Base-by-base conservation (phyloP, 371 early-diverging fungal species). In the Phascolomyces articulosus region DNA sequence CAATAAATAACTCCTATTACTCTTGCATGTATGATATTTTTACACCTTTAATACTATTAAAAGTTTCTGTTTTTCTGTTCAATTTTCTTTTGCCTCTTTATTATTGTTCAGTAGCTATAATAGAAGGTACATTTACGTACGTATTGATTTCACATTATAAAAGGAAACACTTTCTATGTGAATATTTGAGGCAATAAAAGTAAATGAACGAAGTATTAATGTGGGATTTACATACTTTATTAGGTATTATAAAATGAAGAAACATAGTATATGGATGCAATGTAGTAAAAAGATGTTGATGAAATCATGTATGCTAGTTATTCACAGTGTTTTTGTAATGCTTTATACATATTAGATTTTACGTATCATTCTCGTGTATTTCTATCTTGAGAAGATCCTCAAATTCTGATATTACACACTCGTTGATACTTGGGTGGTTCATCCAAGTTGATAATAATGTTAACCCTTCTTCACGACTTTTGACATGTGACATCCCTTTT, bases 401-500 rank as follows among this genome's bases (percentile, higher is more conserved):
- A 66, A 78, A 77, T 63, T 76, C 72, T 21, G 69, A 18, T 8
- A 82, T 31, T 2, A 24, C 55, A 3, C 64, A 47, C 10, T 69
- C 68, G 18, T 61, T 40, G 20, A 82, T 29, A 58, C 63, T 71
- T 9, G 82, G 77, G 18, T 78, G 76, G 53, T 82, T 70, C 6
- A 77, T 69, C 82, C 82, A 82, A 3, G 73, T 63, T 0, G 82
- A 82, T 7, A 82, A 40, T 24, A 77, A 29, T 4, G 71, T 64
- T 34, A 82, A 55, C 0, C 77, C 78, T 66, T 78, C 72, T 34
- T 82, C 77, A 34, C 72, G 67, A 9, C 49, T 68, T 26, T 56
- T 58, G 21, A 77, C 67, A 10, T 49, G n/a, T 13, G 16, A 47
- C 29, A 76, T 60, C 41, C 77, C 82, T 8, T 71, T 51, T 20